Percentiles rank a stretch among this genome's conserved stretches.
These are phyloP conservation scores for Aspergillus affinis DNA, from an alignment of 495 filamentous ascomycete species.

Conservation along the genomic window DNA sequence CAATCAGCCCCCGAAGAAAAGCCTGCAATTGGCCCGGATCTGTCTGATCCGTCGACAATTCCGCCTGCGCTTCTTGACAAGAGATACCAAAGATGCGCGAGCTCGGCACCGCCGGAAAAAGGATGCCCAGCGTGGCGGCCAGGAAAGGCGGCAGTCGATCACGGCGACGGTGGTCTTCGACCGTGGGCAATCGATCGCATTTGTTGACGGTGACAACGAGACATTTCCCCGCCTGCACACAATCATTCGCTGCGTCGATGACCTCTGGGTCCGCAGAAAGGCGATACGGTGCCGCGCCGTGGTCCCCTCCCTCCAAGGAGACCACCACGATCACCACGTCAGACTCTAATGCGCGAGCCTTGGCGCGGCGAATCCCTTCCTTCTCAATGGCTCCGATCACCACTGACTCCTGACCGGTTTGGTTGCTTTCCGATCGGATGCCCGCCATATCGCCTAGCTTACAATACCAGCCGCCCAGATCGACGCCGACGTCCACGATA, in stretches of 20 bases:
- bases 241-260: constrained; percentile 54
- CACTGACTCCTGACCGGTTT: constrained; percentile 5
- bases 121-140: constrained; percentile 19
- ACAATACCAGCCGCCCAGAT: constrained; percentile 85
- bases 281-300: constrained; percentile 22
- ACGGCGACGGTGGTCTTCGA: constrained; percentile 1
- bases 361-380: constrained; percentile 89
- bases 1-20: constrained; percentile 65
- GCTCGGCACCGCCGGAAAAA: constrained; percentile 39
- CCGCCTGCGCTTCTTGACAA: constrained; percentile 51
- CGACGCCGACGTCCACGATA: constrained; percentile 88
- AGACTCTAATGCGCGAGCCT: constrained; percentile 74
- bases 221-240: constrained; percentile 54
- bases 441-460: constrained; percentile 92
- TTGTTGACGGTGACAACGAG: constrained; percentile 82
- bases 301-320: constrained; percentile 56
- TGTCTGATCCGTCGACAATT: constrained; percentile 3
- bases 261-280: constrained; percentile 59
- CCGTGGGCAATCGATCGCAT: constrained; percentile 55
- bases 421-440: constrained; percentile 50
- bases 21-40: constrained; percentile 67
- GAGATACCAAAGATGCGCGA: constrained; percentile 65
- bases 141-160: constrained; percentile 21
- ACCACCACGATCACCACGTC: constrained; percentile 84
- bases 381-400: constrained; percentile 74